These are phyloP conservation scores for Zoysia japonica DNA, from an alignment of 176 grass and related monocot genomes.

Conservation along the genomic window DNA sequence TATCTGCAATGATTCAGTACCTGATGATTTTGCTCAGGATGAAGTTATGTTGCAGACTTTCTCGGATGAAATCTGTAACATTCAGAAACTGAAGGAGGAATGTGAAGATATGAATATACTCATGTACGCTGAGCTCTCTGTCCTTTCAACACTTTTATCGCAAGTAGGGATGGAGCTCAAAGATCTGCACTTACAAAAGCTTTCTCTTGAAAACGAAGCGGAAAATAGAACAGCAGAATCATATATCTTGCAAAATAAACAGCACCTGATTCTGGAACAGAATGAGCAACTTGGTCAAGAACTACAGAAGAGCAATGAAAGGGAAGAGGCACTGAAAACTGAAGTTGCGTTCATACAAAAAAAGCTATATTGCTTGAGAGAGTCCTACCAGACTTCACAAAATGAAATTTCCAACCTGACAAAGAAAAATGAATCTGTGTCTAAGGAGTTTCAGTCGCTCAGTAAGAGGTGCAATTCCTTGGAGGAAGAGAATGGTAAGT, in stretches of 20 bases:
- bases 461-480: slow-evolving; percentile 47
- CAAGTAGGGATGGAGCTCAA: slow-evolving; percentile 67
- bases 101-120: slow-evolving; percentile 55
- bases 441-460: slow-evolving; percentile 49
- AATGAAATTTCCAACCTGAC: slow-evolving; percentile 49
- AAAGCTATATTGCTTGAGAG: slow-evolving; percentile 50
- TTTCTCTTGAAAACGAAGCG: slow-evolving; percentile 55
- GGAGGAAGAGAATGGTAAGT: slow-evolving; percentile 44
- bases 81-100: slow-evolving; percentile 62
- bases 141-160: slow-evolving; percentile 60
- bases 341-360: slow-evolving; percentile 48
- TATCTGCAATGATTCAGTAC: slow-evolving; percentile 49
- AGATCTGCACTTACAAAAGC: slow-evolving; percentile 61
- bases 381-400: slow-evolving; percentile 40
- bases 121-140: slow-evolving; percentile 63
- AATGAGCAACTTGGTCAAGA: slow-evolving; percentile 59
- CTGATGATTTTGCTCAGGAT: slow-evolving; percentile 53
- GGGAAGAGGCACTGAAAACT: slow-evolving; percentile 53
- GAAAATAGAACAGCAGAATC: slow-evolving; percentile 45
- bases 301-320: slow-evolving; percentile 51
- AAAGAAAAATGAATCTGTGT: slow-evolving; percentile 52
- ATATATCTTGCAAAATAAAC: slow-evolving; percentile 48
- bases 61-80: slow-evolving; percentile 53
- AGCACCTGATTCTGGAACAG: slow-evolving; percentile 38
- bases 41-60: slow-evolving; percentile 64